These are phyloP conservation scores for Botryosphaeria dothidea DNA, from an alignment of 2,329 filamentous ascomycete species.

Conservation along the genomic window DNA sequence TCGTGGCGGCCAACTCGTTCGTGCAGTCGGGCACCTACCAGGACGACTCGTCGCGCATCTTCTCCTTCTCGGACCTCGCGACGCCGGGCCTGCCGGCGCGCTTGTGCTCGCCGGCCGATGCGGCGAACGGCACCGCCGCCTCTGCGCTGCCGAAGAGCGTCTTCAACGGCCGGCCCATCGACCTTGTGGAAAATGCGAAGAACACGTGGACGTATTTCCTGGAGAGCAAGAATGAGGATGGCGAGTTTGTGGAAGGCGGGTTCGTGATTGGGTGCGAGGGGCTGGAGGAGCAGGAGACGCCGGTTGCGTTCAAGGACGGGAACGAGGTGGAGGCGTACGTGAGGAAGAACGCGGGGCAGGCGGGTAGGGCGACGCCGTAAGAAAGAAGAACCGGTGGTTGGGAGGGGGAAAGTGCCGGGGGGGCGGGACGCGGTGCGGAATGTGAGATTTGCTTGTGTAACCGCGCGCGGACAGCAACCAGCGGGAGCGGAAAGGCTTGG, in stretches of 20 bases:
- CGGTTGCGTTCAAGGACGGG: neutral
- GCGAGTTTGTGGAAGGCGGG: neutral
- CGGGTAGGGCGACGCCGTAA: neutral
- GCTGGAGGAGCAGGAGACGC: neutral
- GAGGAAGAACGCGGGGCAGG: conserved; percentile 4
- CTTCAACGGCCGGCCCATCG: neutral
- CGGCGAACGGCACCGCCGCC: neutral
- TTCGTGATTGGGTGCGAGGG: neutral
- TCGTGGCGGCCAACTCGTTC: conserved; percentile 3
- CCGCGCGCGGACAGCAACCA: no score
- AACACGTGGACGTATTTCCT: neutral
- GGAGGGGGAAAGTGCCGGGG: neutral
- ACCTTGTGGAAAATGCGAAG: neutral
- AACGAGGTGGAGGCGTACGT: neutral
- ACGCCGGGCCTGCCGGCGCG: neutral
- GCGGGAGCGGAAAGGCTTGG: neutral
- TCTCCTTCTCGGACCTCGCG: conserved; percentile 13
- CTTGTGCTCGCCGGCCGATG: conserved; percentile 4
- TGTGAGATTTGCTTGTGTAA: neutral
- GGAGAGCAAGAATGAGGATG: neutral
- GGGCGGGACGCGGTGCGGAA: neutral
- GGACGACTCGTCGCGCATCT: conserved; percentile 1
- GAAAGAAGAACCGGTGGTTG: no score
- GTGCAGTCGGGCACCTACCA: neutral
- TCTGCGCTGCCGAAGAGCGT: neutral